Evolutionary conservation across 1,139 yeast genomes (phyloP).

Genomic region (Diutina siamensis): DNA sequence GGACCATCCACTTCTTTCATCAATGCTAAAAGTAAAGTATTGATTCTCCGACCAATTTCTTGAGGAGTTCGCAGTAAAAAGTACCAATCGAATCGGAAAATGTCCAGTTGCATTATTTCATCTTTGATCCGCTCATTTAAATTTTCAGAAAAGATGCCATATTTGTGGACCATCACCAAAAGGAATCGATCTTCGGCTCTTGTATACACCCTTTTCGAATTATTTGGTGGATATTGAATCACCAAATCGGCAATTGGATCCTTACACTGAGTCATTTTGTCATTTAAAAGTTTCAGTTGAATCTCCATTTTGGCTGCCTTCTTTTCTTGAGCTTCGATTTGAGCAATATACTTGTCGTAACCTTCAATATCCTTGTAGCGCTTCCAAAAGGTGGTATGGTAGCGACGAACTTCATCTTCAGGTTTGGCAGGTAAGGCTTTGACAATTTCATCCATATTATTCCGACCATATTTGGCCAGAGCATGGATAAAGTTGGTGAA

Average conservation of each 20-base stretch:
- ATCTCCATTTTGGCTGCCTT: conserved; percentile 49
- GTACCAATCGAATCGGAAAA: conserved; percentile 86
- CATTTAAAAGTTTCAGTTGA: conserved; percentile 56
- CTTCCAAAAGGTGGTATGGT: conserved; percentile 66
- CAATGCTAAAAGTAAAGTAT: conserved; percentile 65
- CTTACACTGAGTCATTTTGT: conserved; percentile 49
- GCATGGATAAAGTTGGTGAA: conserved; percentile 77
- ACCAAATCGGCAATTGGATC: conserved; percentile 70
- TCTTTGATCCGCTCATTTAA: conserved; percentile 69
- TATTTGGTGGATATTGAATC: conserved; percentile 84
- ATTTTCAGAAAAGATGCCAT: conserved; percentile 63
- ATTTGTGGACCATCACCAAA: conserved; percentile 57
- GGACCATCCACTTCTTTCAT: conserved; percentile 48
- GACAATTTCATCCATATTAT: conserved; percentile 42
- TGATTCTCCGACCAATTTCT: conserved; percentile 74
- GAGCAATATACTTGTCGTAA: conserved; percentile 71
- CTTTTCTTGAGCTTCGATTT: conserved; percentile 82
- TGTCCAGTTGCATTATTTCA: conserved; percentile 59
- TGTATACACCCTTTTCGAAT: conserved; percentile 76
- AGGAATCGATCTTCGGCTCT: conserved; percentile 81
- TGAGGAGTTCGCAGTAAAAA: conserved; percentile 74
- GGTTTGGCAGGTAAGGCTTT: conserved; percentile 49
- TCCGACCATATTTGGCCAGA: conserved; percentile 70
- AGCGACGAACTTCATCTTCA: conserved; percentile 54
- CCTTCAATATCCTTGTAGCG: conserved; percentile 69